Conservation (phyloP, 495 filamentous ascomycete species). For the Darksidea phi region DNA sequence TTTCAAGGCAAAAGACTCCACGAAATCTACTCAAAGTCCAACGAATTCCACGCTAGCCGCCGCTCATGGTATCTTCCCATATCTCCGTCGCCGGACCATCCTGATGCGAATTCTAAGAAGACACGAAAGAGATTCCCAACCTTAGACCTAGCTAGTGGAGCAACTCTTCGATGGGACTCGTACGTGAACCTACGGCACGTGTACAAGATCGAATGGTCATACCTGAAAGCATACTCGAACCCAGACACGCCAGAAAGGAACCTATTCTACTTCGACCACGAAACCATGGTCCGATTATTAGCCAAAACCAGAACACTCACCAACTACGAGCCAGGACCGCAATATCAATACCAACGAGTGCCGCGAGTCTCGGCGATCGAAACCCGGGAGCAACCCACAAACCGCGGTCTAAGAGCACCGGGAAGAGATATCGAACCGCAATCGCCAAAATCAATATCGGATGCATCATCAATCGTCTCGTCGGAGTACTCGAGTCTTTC, state of each 20-base stretch:
- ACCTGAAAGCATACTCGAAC: slow-evolving; percentile 25
- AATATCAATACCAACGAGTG: neutral
- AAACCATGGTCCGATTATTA: slow-evolving; percentile 28
- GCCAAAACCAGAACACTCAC: slow-evolving; percentile 24
- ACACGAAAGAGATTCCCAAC: slow-evolving; percentile 27
- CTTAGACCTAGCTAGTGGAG: slow-evolving; percentile 7
- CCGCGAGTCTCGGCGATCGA: neutral
- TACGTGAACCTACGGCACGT: slow-evolving; percentile 34
- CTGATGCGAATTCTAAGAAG: slow-evolving; percentile 33
- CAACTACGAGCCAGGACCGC: slow-evolving; percentile 18
- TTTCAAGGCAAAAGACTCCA: slow-evolving; percentile 33
- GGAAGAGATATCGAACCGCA: neutral
- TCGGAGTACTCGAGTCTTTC: neutral
- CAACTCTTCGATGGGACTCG: slow-evolving; percentile 29
- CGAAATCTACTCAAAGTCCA: slow-evolving; percentile 34
- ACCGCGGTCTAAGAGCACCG: neutral
- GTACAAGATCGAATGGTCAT: slow-evolving; percentile 21
- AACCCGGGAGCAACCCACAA: neutral
- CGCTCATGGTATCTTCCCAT: slow-evolving; percentile 33
- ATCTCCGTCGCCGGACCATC: slow-evolving; percentile 26
- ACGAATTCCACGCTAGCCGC: slow-evolving; percentile 29
- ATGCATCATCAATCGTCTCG: neutral
- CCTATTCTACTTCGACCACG: slow-evolving; percentile 22
- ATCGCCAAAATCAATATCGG: neutral
- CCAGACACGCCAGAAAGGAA: slow-evolving; percentile 7